Percentiles rank a stretch among this genome's conserved stretches.
Evolutionary conservation across 1,284 basidiomycete species (phyloP).

Genomic region (Pseudozyma hubeiensis): DNA sequence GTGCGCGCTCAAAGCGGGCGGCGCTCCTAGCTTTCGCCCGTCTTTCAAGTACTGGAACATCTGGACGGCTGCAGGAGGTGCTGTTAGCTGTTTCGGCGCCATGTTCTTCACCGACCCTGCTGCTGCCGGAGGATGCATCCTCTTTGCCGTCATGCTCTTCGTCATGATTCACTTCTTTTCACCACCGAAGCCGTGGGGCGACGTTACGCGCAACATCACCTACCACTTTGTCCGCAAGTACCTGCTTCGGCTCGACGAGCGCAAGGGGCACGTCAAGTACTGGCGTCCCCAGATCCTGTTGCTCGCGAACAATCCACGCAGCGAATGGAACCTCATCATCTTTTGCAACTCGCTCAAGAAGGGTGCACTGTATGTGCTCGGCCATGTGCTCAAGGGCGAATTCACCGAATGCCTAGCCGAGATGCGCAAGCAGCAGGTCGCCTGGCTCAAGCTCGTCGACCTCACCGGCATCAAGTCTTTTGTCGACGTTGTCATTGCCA

Average conservation of each 20-base stretch:
- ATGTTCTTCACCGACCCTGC: slow-evolving; percentile 66
- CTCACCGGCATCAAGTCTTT: slow-evolving; percentile 66
- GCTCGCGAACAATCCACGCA: slow-evolving; percentile 66
- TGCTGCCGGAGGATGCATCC: slow-evolving; percentile 58
- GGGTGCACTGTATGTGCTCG: slow-evolving; percentile 66
- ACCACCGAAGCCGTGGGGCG: slow-evolving; percentile 68
- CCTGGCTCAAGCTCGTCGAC: slow-evolving; percentile 68
- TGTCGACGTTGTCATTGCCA: slow-evolving; percentile 67
- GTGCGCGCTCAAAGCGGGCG: slow-evolving; percentile 66
- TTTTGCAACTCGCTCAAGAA: slow-evolving; percentile 69
- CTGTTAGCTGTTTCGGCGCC: slow-evolving; percentile 60
- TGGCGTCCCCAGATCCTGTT: slow-evolving; percentile 68
- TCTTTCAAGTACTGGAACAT: slow-evolving; percentile 69
- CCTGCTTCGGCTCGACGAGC: slow-evolving; percentile 65
- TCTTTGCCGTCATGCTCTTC: slow-evolving; percentile 62
- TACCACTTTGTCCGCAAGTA: slow-evolving; percentile 68
- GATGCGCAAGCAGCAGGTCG: slow-evolving; percentile 64
- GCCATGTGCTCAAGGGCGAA: slow-evolving; percentile 67
- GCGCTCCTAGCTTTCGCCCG: slow-evolving; percentile 67
- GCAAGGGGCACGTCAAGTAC: slow-evolving; percentile 68
- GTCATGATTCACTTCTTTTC: slow-evolving; percentile 65
- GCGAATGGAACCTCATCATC: slow-evolving; percentile 68
- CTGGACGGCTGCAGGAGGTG: slow-evolving; percentile 66
- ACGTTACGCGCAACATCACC: slow-evolving; percentile 67
- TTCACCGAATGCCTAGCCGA: slow-evolving; percentile 65